Evolutionary conservation across 352 stramenopile genomes (phyloP).

Genomic region (Thalassiosira allenii): DNA sequence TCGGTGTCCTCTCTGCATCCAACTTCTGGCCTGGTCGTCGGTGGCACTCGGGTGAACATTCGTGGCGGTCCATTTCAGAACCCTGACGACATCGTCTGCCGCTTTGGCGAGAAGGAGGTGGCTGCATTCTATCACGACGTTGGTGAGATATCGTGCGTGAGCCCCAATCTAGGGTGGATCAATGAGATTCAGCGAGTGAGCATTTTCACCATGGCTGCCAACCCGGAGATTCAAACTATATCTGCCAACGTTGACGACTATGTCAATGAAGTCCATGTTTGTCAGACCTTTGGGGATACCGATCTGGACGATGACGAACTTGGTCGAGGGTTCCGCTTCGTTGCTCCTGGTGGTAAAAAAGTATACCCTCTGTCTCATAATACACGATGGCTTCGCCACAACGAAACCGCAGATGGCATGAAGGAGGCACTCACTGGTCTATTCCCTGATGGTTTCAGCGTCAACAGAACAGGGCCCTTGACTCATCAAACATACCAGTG

Average conservation of each 20-base stretch:
- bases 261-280: constrained; percentile 72
- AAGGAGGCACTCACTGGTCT: constrained; percentile 52
- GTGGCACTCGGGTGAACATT: constrained; percentile 52
- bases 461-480: constrained; percentile 51
- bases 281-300: constrained; percentile 56
- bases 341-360: constrained; percentile 55
- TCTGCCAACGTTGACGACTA: constrained; percentile 73
- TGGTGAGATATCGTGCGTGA: constrained; percentile 82
- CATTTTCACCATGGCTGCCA: constrained; percentile 76
- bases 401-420: constrained; percentile 67
- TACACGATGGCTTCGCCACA: constrained; percentile 63
- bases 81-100: constrained; percentile 82
- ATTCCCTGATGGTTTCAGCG: constrained; percentile 57
- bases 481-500: constrained; percentile 55
- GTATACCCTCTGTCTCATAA: constrained; percentile 53
- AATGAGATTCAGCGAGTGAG: constrained; percentile 83
- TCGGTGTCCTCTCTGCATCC: constrained; percentile 47
- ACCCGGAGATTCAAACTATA: constrained; percentile 86
- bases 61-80: constrained; percentile 54
- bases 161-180: constrained; percentile 85
- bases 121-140: constrained; percentile 84
- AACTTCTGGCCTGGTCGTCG: constrained; percentile 39
- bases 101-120: constrained; percentile 89
- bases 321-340: constrained; percentile 63
- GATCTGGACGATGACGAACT: constrained; percentile 59